Evolutionary conservation across 495 filamentous ascomycete genomes (phyloP).

Genomic region (Immersiella caudata): DNA sequence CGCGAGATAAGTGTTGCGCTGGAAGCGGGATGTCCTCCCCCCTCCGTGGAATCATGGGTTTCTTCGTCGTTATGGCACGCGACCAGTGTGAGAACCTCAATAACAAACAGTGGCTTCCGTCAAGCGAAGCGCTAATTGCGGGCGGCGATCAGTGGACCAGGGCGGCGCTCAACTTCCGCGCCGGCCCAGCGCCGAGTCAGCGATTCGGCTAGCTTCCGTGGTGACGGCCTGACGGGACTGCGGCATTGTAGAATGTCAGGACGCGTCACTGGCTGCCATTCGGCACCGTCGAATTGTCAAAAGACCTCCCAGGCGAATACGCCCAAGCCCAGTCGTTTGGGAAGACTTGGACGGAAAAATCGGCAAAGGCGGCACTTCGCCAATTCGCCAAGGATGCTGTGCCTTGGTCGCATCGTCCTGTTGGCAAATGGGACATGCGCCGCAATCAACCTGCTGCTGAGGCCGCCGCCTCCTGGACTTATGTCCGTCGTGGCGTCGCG

Average conservation of each 20-base stretch:
- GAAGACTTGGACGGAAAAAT: constrained; percentile 1
- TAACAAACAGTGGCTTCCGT: not conserved
- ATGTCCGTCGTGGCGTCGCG: not conserved
- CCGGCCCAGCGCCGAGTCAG: not conserved
- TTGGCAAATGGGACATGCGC: not conserved
- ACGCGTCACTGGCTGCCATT: not conserved
- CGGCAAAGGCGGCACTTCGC: constrained; percentile 16
- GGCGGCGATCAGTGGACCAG: not conserved
- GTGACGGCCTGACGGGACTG: not conserved
- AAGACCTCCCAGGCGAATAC: not conserved
- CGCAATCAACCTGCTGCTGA: not conserved
- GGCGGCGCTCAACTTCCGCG: not conserved
- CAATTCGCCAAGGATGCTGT: constrained; percentile 14
- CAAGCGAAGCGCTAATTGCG: not conserved
- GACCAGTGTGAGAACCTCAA: not conserved
- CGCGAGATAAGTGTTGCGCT: not conserved
- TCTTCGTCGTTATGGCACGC: not conserved
- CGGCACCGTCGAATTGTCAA: not conserved
- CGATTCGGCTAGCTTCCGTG: not conserved
- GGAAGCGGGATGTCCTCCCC: not conserved
- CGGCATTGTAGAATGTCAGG: not conserved
- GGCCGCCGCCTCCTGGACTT: not conserved
- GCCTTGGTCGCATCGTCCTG: constrained; percentile 6
- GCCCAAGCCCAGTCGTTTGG: not conserved
- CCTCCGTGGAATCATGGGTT: not conserved